Evolutionary conservation across 495 filamentous ascomycete species (phyloP).

Genomic region (Penicillium malachiteum): DNA sequence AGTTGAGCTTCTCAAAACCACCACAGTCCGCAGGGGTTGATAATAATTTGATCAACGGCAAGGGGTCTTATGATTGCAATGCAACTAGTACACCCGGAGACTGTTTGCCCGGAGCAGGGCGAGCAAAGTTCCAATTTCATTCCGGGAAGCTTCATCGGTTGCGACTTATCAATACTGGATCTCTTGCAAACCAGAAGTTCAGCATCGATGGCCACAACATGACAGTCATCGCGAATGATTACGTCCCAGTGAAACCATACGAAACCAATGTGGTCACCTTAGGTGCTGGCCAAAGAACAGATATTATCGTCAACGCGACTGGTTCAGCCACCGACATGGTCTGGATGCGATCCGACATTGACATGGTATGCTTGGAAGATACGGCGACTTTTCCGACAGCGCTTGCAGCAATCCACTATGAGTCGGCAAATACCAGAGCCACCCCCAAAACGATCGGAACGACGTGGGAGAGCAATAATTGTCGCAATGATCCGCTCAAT

Average conservation of each 20-base stretch:
- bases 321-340: not conserved
- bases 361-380: not conserved
- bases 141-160: not conserved
- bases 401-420: no score
- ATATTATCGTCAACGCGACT: not conserved
- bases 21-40: not conserved
- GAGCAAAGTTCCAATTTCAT: not conserved
- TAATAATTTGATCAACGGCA: not conserved
- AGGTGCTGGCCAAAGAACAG: not conserved
- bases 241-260: constrained; percentile 43
- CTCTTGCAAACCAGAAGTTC: not conserved
- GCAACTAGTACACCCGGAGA: not conserved
- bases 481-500: no score
- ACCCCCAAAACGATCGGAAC: no score
- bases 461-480: no score
- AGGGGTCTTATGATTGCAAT: not conserved
- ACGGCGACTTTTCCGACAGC: not conserved
- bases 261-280: not conserved
- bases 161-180: not conserved
- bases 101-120: not conserved
- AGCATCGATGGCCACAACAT: constrained; percentile 42
- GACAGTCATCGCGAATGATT: constrained; percentile 41
- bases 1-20: not conserved
- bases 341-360: not conserved
- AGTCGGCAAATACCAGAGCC: no score